These are phyloP conservation scores for Gorgonomyces haynaldii DNA, from an alignment of 192 early-diverging fungal genomes.

Conservation along the genomic window DNA sequence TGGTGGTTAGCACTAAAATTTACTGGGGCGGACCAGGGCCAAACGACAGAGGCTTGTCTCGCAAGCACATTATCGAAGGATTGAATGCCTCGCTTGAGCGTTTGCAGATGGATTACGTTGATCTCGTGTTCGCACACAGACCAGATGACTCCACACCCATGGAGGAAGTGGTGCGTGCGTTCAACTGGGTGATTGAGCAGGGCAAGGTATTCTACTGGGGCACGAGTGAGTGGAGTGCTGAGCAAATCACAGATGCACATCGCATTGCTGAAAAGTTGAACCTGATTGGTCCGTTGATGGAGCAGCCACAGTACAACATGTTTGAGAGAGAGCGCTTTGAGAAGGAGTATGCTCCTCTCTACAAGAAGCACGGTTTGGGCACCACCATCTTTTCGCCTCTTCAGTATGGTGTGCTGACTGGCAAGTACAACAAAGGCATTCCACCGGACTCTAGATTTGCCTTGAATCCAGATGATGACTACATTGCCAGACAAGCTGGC, in stretches of 20 bases:
- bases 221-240: conserved; percentile 63
- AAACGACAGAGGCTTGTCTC: conserved; percentile 71
- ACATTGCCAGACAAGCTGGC: background rate
- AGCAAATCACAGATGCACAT: conserved; percentile 65
- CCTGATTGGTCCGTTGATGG: conserved; percentile 56
- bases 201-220: conserved; percentile 80
- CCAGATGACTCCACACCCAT: conserved; percentile 67
- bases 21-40: conserved; percentile 21
- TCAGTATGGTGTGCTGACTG: conserved; percentile 44
- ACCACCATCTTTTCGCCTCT: conserved; percentile 73
- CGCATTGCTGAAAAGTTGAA: conserved; percentile 53
- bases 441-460: conserved; percentile 56
- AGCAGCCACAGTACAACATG: conserved; percentile 81
- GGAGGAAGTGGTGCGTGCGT: conserved; percentile 76
- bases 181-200: conserved; percentile 68
- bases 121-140: conserved; percentile 71
- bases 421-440: conserved; percentile 66
- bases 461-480: conserved; percentile 35
- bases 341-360: conserved; percentile 60
- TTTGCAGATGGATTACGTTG: conserved; percentile 55
- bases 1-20: conserved; percentile 70
- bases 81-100: conserved; percentile 57
- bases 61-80: conserved; percentile 80
- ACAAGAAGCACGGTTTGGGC: conserved; percentile 55
- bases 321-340: conserved; percentile 66